Percentiles rank a stretch among this genome's conserved stretches.
phyloP scores from a whole-genome alignment of 2,329 filamentous ascomycete species.

The Exophiala bonariae region DNA sequence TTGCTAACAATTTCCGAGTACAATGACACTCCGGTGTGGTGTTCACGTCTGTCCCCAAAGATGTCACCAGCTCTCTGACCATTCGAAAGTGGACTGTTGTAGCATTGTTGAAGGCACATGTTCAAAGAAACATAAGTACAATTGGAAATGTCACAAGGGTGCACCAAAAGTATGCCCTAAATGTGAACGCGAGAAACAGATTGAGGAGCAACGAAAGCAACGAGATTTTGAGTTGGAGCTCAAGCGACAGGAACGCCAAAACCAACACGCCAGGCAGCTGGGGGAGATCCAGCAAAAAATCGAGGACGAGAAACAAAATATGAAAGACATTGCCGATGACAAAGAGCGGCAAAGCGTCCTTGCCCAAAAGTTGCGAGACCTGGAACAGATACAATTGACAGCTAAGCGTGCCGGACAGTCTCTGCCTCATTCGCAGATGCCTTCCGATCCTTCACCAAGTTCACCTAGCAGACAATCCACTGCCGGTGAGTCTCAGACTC shows the following conservation, averaged over 20 bases:
- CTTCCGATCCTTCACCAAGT: not conserved
- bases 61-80: constrained; percentile 64
- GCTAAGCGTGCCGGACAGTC: constrained; percentile 5
- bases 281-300: constrained; percentile 30
- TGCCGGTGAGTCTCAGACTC: not conserved
- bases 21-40: constrained; percentile 53
- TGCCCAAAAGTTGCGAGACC: constrained; percentile 13
- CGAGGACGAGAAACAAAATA: constrained; percentile 21
- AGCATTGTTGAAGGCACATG: constrained; percentile 51
- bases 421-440: not conserved
- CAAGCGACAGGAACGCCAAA: constrained; percentile 25
- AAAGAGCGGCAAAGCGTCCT: constrained; percentile 20
- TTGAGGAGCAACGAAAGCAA: constrained; percentile 47
- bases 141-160: constrained; percentile 48
- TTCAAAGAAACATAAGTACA: constrained; percentile 50
- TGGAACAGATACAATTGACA: constrained; percentile 12
- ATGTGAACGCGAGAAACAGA: constrained; percentile 43
- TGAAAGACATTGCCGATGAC: constrained; percentile 24
- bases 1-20: constrained; percentile 34
- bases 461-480: not conserved
- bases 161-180: constrained; percentile 43
- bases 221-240: constrained; percentile 42
- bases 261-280: constrained; percentile 26
- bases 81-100: constrained; percentile 55
- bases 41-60: constrained; percentile 58